Base-by-base conservation (phyloP, 1,284 basidiomycete species). In the Trichosporon sp. region DNA sequence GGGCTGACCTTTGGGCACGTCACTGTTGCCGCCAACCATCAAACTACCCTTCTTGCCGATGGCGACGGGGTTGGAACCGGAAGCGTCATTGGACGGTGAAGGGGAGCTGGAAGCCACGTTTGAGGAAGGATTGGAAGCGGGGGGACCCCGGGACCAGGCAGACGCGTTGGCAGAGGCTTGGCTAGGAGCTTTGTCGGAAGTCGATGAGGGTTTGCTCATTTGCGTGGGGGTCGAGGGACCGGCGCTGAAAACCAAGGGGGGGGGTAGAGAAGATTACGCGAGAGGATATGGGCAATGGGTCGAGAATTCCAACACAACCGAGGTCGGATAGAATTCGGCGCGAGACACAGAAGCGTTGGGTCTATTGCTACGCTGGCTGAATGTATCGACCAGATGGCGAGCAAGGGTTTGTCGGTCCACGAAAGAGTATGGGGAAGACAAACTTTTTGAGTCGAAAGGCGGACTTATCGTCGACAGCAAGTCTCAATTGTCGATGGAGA, bases 141-240 rank as follows among this genome's bases (percentile, higher is more conserved):
- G 78, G 67, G 81, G 79, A 74, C 80, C 81, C 71, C 79, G 77
- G 68, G 79, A 77, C 81, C 80, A 81, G 64, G 78, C 81, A 54
- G 73, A 74, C 56, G 73, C 51, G 70, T 74, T 74, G 54, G 78
- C 65, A 56, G 71, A 68, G 38, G 78, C 67, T 75, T 73, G 71
- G 69, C 66, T 75, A 69, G 68, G 67, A 69, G 73, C 66, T 71
- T 71, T 71, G 70, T 70, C 68, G 63, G 76, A 68, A 46, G 76
- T 68, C 48, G 75, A 66, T 32, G 77, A 73, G 73, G 72, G 76
- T 71, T 76, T 77, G 74, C 77, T 81, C 80, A 81, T 81, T 78
- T 77, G 73, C 73, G 73, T 72, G 73, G 59, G 59, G 68, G 63
- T 68, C 14, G 59, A 37, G 59, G 32, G 16, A 63, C 59, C 59